Base-by-base conservation (phyloP, 2,329 filamentous ascomycete genomes). In the Phaeosphaeria sp. region DNA sequence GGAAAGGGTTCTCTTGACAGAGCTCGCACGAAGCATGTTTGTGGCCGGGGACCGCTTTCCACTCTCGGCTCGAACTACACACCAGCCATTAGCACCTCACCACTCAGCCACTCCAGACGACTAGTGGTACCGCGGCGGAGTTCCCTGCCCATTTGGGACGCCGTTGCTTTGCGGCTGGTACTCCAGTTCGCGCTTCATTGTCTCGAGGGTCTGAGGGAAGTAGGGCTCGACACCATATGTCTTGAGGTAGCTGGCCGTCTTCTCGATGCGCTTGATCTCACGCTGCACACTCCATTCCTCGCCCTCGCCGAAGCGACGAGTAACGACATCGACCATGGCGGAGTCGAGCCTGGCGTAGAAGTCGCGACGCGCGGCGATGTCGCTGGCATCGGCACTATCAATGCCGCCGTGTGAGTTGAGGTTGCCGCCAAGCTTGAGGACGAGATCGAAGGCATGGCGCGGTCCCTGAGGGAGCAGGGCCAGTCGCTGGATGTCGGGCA, bases 241-340 rank as follows among this genome's bases (percentile, higher is more conserved):
- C 60, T 79, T 73, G 44, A 85, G 73, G 58, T 84, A 84, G 41
- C 75, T 78, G 18, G 82, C 82, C 9, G 82, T 85, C 79, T 84
- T 84, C 74, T 85, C 82, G 58, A 85, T 83, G 51, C 82, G 75
- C 79, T 84, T 84, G 63, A 85, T 82, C 68, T 85, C 82, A 48
- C 82, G 70, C 65, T 76, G 74, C 17, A 84, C 81, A 22, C 80
- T 78, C 82, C 82, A 84, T 53, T 82, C 80, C 55, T 83, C 82
- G 52, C 79, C 78, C 65, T 84, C 81, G 60, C 80, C 80, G 66
- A 84, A 83, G 15, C 82, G 74, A 33, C 81, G 78, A 27, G 77
- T 73, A n/a, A 84, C 82, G 25, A 84, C 80, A 22, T 83, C 81
- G 25, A 83, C 81, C 82, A 85, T 84, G 55, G 79, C 77, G 46